Base-by-base conservation (phyloP, 1,284 basidiomycete species). In the Naganishia liquefaciens region DNA sequence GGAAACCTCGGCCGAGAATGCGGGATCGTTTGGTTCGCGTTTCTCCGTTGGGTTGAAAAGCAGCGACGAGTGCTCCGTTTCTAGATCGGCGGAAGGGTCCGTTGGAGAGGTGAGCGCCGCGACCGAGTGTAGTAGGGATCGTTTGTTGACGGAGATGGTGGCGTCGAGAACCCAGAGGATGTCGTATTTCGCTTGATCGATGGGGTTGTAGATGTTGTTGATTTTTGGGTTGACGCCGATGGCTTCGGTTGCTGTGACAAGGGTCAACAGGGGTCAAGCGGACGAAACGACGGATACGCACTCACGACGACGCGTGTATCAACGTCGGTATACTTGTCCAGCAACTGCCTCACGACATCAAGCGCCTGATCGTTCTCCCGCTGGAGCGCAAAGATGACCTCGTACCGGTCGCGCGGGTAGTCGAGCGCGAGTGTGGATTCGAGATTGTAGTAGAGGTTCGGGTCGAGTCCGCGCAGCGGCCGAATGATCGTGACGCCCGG, bases 91-190 rank as follows among this genome's bases (percentile, higher is more conserved):
- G 5, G 62, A 37, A 7, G 51, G 46, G 27, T 54, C 62, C 64
- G 49, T 54, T 73, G 62, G 28, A 64, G 69, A 40, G 73, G 51
- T 79, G 72, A 95, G 85, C 7, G 86, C 84, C 69, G 91, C 89
- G 10, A 99, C 90, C 10, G 93, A 88, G 53, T 91, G 87, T 0
- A 88, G 87, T 25, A 98, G 85, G 2, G 92, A 89, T n/a, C 88
- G 88, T 0, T 88, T 83, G 37, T 86, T 84, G 19, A 89, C 86
- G 69, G 87, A 86, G 53, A 98, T 86, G 70, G 96, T 96, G 23
- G 93, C 95, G 78, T 99, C 96, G 55, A 99, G 83, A 13, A 99
- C 89, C 95, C 95, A 99, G 53, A 99, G 80, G 54, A 98, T 90
- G 75, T 99, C 93, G 76, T 95, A 82, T 63, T 83, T 80, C 0